Base-by-base conservation (phyloP, 169 alveolate genomes). In the Plasmodium gonderi region DNA sequence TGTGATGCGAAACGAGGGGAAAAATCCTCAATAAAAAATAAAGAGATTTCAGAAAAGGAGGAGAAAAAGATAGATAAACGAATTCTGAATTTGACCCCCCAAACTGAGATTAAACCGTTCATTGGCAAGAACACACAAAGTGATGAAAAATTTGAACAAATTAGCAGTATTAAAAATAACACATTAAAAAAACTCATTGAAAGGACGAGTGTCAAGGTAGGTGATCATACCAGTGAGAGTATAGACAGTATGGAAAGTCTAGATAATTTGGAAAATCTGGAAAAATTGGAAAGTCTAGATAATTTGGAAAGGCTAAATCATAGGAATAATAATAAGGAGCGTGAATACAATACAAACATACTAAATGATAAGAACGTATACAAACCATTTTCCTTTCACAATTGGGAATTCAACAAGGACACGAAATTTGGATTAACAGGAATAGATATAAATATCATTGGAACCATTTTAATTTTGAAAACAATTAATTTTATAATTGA, bases 401-500 rank as follows among this genome's bases (percentile, higher is more conserved):
- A 79, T 23, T 12, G 9, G 47, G 40, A 42, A 78, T 90, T 40
- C 74, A 79, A 79, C 51, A 90, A 77, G 80, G 85, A 78, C 72
- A 64, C 82, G 0, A 78, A 8, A 14, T 77, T 77, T 36, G 38
- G 69, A 12, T 51, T 90, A 20, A 12, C 76, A 9, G 94, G 94
- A 29, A 29, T 90, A 69, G 82, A 90, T 79, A 40, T 90, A n/a
- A 90, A 90, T 38, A 79, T 90, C 17, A 90, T 90, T 29, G 94
- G 94, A 26, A 77, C 94, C 40, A 90, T 90, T 12, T 38, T 90
- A 69, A 90, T 90, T 65, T 65, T 90, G 80, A 90, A 90, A 47
- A 90, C 90, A 3, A 77, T 90, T 42, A 65, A 64, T 90, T 90
- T 65, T 90, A 67, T 90, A 65, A 90, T 90, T 2, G 94, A 90